Evolutionary conservation across 768 basidiomycete species (phyloP).

Genomic region (Sporobolomyces pararoseus): DNA sequence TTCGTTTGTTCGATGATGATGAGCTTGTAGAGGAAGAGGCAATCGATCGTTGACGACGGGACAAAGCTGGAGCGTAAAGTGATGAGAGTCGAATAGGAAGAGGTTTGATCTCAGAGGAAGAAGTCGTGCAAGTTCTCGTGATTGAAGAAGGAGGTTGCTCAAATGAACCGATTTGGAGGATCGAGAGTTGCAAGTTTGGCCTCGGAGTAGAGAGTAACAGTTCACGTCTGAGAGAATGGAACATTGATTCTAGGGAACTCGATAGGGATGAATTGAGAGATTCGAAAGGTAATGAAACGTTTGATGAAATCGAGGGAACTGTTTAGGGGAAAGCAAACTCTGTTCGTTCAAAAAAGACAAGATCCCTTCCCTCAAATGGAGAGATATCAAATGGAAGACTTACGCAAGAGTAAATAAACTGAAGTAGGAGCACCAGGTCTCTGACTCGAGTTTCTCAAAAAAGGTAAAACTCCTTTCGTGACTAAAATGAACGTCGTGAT

Average conservation of each 20-base stretch:
- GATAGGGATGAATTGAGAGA: slow-evolving; percentile 26
- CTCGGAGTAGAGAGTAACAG: slow-evolving; percentile 5
- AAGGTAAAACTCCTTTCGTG: slow-evolving; percentile 37
- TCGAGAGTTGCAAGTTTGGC: slow-evolving; percentile 1
- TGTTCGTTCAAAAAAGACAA: too few species aligned
- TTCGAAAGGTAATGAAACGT: slow-evolving; percentile 36
- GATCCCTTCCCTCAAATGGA: too few species aligned
- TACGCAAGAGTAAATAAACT: slow-evolving; percentile 27
- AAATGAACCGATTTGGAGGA: slow-evolving; percentile 35
- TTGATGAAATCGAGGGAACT: slow-evolving; percentile 27
- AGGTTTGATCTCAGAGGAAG: not conserved
- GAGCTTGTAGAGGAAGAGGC: not conserved
- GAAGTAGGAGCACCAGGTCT: slow-evolving; percentile 22
- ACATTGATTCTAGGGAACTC: slow-evolving; percentile 23
- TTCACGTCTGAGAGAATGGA: slow-evolving; percentile 41
- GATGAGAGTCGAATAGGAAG: slow-evolving; percentile 31
- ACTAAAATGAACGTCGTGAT: slow-evolving; percentile 27
- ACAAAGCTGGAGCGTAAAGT: slow-evolving; percentile 28
- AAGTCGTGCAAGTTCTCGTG: not conserved
- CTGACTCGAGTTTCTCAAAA: slow-evolving; percentile 27
- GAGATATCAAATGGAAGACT: too few species aligned
- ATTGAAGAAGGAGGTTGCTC: not conserved
- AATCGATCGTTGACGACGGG: not conserved
- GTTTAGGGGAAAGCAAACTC: not conserved
- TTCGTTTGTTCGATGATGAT: too few species aligned